These are phyloP conservation scores for Glarea lozoyensis DNA, from an alignment of 495 filamentous ascomycete species.

Conservation along the genomic window DNA sequence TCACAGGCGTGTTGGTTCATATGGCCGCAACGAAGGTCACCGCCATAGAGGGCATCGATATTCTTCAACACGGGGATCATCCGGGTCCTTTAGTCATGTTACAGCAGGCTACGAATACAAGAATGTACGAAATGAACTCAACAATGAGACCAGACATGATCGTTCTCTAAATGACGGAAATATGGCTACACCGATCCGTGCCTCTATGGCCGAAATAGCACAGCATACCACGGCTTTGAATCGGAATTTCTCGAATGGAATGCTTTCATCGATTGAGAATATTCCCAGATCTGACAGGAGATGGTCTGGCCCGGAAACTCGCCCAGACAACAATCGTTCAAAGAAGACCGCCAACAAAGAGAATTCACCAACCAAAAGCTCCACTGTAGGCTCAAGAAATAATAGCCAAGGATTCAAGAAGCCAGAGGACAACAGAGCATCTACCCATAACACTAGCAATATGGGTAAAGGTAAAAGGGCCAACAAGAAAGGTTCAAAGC, in stretches of 20 bases:
- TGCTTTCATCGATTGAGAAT: constrained; percentile 2
- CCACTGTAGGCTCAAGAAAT: not conserved
- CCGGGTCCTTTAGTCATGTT: not conserved
- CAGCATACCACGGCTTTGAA: constrained; percentile 6
- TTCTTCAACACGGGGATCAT: not conserved
- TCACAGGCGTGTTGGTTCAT: not conserved
- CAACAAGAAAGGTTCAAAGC: not conserved
- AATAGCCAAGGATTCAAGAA: not conserved
- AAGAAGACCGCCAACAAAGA: not conserved
- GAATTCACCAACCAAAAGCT: not conserved
- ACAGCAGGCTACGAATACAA: not conserved
- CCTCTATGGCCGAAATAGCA: constrained; percentile 4
- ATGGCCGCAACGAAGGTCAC: not conserved
- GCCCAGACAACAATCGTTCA: not conserved
- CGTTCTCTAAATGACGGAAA: not conserved
- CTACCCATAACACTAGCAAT: not conserved
- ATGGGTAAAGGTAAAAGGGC: not conserved
- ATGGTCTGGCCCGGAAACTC: not conserved
- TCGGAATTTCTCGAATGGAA: not conserved
- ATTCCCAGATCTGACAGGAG: not conserved
- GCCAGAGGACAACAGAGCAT: not conserved
- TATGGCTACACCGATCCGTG: not conserved
- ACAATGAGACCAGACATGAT: not conserved
- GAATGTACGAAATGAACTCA: too few relatives aligned
- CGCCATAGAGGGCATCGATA: not conserved